Evolutionary conservation across 2,329 filamentous ascomycete genomes (phyloP).

Genomic region (Colletotrichum tabaci): DNA sequence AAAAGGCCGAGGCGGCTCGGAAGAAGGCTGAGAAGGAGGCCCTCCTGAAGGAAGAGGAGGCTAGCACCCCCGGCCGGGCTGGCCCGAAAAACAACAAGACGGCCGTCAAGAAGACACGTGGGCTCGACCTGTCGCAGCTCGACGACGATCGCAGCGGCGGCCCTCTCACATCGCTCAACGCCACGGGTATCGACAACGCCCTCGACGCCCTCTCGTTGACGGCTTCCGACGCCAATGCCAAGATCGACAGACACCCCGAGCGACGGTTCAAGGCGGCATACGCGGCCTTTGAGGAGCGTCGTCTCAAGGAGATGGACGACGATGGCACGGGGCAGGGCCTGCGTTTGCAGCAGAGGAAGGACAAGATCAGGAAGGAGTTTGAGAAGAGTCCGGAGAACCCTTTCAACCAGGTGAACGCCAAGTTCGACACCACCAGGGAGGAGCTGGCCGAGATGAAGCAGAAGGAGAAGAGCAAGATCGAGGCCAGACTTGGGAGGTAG

Average conservation of each 20-base stretch:
- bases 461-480: slow-evolving; percentile 80
- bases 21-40: slow-evolving; percentile 96
- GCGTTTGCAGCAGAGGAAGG: slow-evolving; percentile 86
- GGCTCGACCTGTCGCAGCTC: slow-evolving; percentile 82
- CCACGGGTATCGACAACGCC: slow-evolving; percentile 92
- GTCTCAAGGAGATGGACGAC: slow-evolving; percentile 87
- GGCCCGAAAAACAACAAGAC: slow-evolving; percentile 78
- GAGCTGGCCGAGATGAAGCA: slow-evolving; percentile 79
- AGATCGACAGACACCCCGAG: slow-evolving; percentile 92
- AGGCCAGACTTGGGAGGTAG: slow-evolving; percentile 72
- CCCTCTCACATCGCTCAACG: slow-evolving; percentile 76
- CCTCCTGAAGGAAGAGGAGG: slow-evolving; percentile 86
- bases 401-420: slow-evolving; percentile 86
- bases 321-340: slow-evolving; percentile 82
- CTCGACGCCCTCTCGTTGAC: slow-evolving; percentile 86
- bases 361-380: slow-evolving; percentile 91
- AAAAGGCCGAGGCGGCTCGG: slow-evolving; percentile 84
- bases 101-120: slow-evolving; percentile 78
- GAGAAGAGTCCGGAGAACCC: slow-evolving; percentile 96
- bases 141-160: slow-evolving; percentile 66
- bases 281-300: slow-evolving; percentile 83
- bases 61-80: slow-evolving; percentile 68
- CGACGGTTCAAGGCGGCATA: slow-evolving; percentile 89
- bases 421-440: slow-evolving; percentile 84
- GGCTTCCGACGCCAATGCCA: slow-evolving; percentile 66